Evolutionary conservation across 1,284 basidiomycete genomes (phyloP), one percentile per base, ranked within the genome.

Genomic region (Apiotrichum veenhuisii): DNA sequence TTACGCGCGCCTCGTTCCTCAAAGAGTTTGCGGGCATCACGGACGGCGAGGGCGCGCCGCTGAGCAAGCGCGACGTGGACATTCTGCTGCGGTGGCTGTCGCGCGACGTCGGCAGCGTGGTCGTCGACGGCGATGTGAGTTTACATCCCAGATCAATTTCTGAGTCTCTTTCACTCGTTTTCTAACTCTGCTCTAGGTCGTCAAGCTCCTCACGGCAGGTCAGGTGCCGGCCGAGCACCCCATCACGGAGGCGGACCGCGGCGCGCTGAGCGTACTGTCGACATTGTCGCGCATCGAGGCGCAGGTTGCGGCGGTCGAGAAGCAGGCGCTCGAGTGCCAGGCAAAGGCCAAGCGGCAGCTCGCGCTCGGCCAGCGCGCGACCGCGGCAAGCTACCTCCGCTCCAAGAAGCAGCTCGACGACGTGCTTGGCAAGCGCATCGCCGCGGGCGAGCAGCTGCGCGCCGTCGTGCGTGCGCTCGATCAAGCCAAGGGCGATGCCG

Each of bases 401-500:
- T 85, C 86, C 17, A 85, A 86, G 65, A 95, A 91, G 70, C 83
- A 84, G 51, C 79, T 94, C 5, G 86, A 94, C 66, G 87, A 88
- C 3, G 75, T 94, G 1, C 78, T 94, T 26, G 77, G 77, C 26
- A 89, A 91, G 70, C 86, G 92, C 22, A 75, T 91, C 0, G 82
- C 79, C 1, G 85, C 89, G 0, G 78, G 89, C 1, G 84, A 87
- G 52, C 90, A 86, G 41, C 78, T 98, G 14, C 84, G 87, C 57
- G 77, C 82, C 2, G 90, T 93, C 0, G 76, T 96, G 20, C 78
- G 90, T 51, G 84, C 85, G 49, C 88, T 98, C 3, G 91, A 98
- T 76, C 84, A 86, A 18, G 90, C 94, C 22, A 88, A 88, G 44
- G 87, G 87, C 5, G 89, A 98, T 73, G 82, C 93, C 9, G 87